Conservation (phyloP, 2,329 filamentous ascomycete species). For the Alternaria alternata region DNA sequence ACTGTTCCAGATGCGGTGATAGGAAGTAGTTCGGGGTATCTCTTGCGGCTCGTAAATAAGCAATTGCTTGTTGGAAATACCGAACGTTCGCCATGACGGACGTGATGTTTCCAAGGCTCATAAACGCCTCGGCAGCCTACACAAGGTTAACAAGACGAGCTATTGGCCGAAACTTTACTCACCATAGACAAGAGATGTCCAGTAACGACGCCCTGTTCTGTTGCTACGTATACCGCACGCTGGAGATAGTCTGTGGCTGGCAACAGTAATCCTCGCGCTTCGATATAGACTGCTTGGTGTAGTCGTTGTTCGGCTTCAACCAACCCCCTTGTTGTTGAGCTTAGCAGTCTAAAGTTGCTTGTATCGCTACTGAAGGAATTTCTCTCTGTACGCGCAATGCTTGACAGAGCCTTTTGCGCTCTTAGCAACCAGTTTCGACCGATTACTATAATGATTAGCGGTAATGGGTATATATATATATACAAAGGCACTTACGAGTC, state of each 20-base stretch:
- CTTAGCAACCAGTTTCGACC: slow-evolving; percentile 61
- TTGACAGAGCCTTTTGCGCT: slow-evolving; percentile 59
- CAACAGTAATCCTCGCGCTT: slow-evolving; percentile 60
- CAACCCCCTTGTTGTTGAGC: slow-evolving; percentile 13
- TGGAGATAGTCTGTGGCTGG: slow-evolving; percentile 62
- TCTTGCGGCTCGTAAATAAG: slow-evolving; percentile 55
- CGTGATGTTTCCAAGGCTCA: slow-evolving; percentile 62
- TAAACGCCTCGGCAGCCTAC: slow-evolving; percentile 59
- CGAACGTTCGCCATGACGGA: slow-evolving; percentile 54
- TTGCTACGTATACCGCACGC: slow-evolving; percentile 56
- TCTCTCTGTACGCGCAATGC: slow-evolving; percentile 57
- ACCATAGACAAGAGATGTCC: slow-evolving; percentile 58
- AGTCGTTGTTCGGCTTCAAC: slow-evolving; percentile 27
- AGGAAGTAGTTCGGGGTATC: slow-evolving; percentile 55
- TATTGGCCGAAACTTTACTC: slow-evolving; percentile 3
- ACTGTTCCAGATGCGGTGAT: slow-evolving; percentile 58
- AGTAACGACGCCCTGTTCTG: slow-evolving; percentile 47
- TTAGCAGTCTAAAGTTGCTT: slow-evolving; percentile 36
- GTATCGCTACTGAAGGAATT: slow-evolving; percentile 49
- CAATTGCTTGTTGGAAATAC: slow-evolving; percentile 57
- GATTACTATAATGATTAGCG: slow-evolving; percentile 50
- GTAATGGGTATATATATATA: not conserved
- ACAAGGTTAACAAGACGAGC: slow-evolving; percentile 12
- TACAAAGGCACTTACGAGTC: slow-evolving; percentile 45
- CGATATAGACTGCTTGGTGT: slow-evolving; percentile 57